Evolutionary conservation across 257 asterid species (phyloP).

Genomic region (Solanum sejunctum): DNA sequence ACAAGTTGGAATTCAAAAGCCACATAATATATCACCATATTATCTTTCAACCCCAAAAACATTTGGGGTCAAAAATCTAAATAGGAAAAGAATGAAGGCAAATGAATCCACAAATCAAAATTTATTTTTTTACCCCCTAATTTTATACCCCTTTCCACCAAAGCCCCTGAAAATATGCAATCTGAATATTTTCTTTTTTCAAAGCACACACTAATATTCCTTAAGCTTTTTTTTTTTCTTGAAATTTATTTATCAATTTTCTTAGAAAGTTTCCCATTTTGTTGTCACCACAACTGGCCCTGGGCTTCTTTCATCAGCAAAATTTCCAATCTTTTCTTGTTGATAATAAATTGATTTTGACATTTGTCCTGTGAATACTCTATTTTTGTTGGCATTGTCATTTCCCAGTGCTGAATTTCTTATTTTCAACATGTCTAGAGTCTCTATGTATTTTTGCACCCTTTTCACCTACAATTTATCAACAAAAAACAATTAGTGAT

Average conservation of each 20-base stretch:
- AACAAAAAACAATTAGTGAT: background rate
- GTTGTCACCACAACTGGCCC: constrained; percentile 50
- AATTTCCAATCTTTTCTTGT: constrained; percentile 23
- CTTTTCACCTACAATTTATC: constrained; percentile 55
- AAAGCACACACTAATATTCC: background rate
- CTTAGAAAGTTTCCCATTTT: constrained; percentile 74
- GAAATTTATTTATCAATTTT: background rate
- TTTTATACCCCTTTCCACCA: background rate
- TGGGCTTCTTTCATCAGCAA: constrained; percentile 11
- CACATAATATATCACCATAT: background rate
- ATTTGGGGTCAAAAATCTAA: background rate
- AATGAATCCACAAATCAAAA: background rate
- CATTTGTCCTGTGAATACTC: constrained; percentile 9
- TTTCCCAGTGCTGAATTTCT: constrained; percentile 35
- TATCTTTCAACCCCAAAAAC: background rate
- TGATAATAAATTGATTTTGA: constrained; percentile 19
- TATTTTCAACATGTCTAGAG: constrained; percentile 59
- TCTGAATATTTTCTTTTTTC: background rate
- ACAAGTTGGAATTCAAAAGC: background rate
- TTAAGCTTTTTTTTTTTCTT: background rate
- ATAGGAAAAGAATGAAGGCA: background rate
- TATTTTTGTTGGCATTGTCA: constrained; percentile 9
- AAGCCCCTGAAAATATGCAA: background rate
- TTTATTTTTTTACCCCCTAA: background rate
- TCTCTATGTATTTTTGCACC: constrained; percentile 78